Evolutionary conservation across 306 rosid species (phyloP).

Genomic region (Prunus mume): DNA sequence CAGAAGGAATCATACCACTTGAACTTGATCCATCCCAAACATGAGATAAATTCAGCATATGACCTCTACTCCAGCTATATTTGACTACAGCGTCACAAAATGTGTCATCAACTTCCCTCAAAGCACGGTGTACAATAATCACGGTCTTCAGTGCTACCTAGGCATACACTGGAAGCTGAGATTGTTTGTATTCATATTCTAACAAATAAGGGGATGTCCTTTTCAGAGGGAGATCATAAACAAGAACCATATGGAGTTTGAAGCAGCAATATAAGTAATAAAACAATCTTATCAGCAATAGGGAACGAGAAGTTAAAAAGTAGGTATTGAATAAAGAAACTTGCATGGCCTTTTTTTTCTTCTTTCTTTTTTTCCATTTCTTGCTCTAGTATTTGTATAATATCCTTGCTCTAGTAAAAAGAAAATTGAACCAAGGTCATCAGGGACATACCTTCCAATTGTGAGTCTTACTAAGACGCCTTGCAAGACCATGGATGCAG

Average conservation of each 20-base stretch:
- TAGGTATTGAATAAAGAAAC: neutral
- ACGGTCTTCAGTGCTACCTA: slow-evolving; percentile 23
- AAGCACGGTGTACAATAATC: slow-evolving; percentile 15
- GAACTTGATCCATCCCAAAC: slow-evolving; percentile 15
- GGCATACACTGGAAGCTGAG: neutral
- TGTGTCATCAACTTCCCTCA: slow-evolving; percentile 17
- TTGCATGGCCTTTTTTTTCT: neutral
- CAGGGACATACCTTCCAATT: slow-evolving; percentile 18
- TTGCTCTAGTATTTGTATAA: neutral
- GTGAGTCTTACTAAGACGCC: slow-evolving; percentile 10
- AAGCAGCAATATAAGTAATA: neutral
- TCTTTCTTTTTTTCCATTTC: neutral
- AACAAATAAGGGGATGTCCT: neutral
- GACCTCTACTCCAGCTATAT: slow-evolving; percentile 21
- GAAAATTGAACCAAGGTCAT: neutral
- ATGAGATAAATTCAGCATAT: slow-evolving; percentile 16
- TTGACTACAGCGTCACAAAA: slow-evolving; percentile 11
- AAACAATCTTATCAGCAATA: neutral
- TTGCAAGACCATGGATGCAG: slow-evolving; percentile 22
- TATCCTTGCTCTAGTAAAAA: neutral
- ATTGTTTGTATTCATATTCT: neutral
- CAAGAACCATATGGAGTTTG: neutral
- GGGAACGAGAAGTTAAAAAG: neutral
- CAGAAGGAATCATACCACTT: slow-evolving; percentile 5
- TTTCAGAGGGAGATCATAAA: neutral